Evolutionary conservation across 495 filamentous ascomycete species (phyloP).

Genomic region (Penicillium goetzii): DNA sequence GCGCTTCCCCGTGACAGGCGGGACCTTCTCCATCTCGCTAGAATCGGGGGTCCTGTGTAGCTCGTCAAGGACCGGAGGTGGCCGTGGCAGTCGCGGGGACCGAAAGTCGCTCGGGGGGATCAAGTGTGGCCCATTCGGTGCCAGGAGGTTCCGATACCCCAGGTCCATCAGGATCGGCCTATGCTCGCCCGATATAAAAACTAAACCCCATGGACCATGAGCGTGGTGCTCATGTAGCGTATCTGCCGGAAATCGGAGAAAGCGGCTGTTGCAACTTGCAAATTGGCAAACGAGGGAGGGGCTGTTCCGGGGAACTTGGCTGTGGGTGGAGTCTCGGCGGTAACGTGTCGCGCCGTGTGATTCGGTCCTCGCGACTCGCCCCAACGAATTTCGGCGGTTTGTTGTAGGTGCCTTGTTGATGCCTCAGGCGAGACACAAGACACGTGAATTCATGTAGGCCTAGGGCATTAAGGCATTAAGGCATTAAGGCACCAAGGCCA

Average conservation of each 20-base stretch:
- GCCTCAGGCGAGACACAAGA: slow-evolving; percentile 7
- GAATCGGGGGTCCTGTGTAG: slow-evolving; percentile 41
- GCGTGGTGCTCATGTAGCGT: slow-evolving; percentile 26
- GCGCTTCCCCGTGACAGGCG: slow-evolving; percentile 51
- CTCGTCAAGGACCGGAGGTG: slow-evolving; percentile 39
- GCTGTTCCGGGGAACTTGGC: slow-evolving; percentile 5
- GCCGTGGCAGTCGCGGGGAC: slow-evolving; percentile 44
- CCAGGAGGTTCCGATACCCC: slow-evolving; percentile 45
- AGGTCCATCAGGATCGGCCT: slow-evolving; percentile 48
- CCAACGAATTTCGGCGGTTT: slow-evolving; percentile 18
- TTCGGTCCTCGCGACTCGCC: neutral
- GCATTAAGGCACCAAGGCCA: neutral
- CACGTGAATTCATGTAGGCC: neutral
- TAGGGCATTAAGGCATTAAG: neutral
- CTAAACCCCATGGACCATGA: slow-evolving; percentile 29
- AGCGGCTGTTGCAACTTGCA: slow-evolving; percentile 13
- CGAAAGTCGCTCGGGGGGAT: slow-evolving; percentile 49
- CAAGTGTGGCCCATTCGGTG: slow-evolving; percentile 43
- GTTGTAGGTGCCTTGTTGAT: neutral
- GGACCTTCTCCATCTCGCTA: slow-evolving; percentile 48
- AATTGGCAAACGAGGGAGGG: slow-evolving; percentile 14
- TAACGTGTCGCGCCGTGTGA: neutral
- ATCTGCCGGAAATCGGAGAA: slow-evolving; percentile 56
- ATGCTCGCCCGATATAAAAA: slow-evolving; percentile 40
- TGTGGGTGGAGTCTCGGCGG: slow-evolving; percentile 8